phyloP scores from a whole-genome alignment of 2,329 filamentous ascomycete species.

The Nigrospora oryzae region DNA sequence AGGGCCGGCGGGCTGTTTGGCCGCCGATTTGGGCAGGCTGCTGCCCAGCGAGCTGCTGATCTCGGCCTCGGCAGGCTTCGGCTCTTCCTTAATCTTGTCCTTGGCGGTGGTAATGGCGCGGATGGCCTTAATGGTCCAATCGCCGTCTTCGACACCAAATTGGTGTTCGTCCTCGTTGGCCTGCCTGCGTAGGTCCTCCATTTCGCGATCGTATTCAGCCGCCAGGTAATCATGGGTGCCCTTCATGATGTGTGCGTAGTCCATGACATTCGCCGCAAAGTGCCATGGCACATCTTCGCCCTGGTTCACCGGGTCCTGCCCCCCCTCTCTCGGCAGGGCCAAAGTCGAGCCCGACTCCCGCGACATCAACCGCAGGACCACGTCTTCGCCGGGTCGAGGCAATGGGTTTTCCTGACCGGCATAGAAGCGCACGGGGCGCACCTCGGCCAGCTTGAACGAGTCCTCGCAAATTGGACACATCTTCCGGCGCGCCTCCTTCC shows the following conservation, averaged over 20 bases:
- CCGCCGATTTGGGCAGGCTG: constrained; percentile 1
- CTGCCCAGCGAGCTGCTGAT: neutral
- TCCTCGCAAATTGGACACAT: constrained; percentile 97
- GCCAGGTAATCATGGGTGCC: constrained; percentile 83
- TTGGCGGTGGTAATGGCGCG: constrained; percentile 65
- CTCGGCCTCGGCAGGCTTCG: constrained; percentile 4
- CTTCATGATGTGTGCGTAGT: constrained; percentile 94
- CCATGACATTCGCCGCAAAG: constrained; percentile 84
- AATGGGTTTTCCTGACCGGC: constrained; percentile 76
- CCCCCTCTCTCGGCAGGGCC: constrained; percentile 76
- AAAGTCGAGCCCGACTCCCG: constrained; percentile 74
- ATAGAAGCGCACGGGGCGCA: constrained; percentile 84
- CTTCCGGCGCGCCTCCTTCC: constrained; percentile 74
- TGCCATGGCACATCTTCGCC: constrained; percentile 87
- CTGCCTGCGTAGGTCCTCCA: constrained; percentile 64
- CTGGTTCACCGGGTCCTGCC: constrained; percentile 57
- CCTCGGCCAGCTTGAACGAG: constrained; percentile 83
- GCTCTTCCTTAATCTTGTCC: constrained; percentile 49
- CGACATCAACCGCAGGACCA: constrained; percentile 80
- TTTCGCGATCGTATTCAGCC: constrained; percentile 71
- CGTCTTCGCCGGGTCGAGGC: constrained; percentile 77
- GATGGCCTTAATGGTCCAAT: constrained; percentile 84
- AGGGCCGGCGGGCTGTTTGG: constrained; percentile 26
- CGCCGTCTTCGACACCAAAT: constrained; percentile 79
- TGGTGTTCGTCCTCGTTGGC: constrained; percentile 84